These are phyloP conservation scores for Diaporthe vaccinii DNA, from an alignment of 2,329 filamentous ascomycete species.

Conservation along the genomic window DNA sequence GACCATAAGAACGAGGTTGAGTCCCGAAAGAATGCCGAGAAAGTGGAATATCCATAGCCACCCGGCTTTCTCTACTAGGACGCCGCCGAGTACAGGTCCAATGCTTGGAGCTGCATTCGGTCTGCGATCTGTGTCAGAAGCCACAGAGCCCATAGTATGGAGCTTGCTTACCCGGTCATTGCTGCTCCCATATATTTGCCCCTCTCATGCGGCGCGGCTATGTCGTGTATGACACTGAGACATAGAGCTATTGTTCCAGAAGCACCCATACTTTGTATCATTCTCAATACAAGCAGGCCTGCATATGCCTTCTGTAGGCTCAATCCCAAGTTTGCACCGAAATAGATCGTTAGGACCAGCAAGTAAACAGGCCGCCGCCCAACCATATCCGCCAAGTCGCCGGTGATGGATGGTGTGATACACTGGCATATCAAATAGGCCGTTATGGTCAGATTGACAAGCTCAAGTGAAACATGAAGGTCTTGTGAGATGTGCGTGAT, in stretches of 20 bases:
- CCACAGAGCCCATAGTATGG: no score
- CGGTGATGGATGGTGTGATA: neutral
- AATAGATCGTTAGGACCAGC: neutral
- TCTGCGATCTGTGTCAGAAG: no score
- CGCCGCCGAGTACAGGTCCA: no score
- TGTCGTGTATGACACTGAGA: neutral
- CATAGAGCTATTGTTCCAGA: constrained; percentile 6
- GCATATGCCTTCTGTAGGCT: neutral
- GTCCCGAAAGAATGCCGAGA: no score
- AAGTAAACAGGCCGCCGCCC: constrained; percentile 32
- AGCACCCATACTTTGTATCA: constrained; percentile 11
- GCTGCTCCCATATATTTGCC: neutral
- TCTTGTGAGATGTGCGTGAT: neutral
- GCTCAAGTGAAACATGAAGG: neutral
- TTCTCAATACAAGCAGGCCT: constrained; percentile 1
- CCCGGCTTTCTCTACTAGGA: no score
- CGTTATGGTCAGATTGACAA: neutral
- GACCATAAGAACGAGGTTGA: no score
- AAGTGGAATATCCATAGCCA: no score
- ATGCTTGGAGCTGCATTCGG: no score
- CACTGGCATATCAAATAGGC: neutral
- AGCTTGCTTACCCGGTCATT: no score
- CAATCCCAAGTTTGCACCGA: constrained; percentile 8
- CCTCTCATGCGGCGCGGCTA: neutral
- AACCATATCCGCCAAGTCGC: constrained; percentile 40